Base-by-base conservation (phyloP, 768 basidiomycete species). In the Punctularia strigosozonata region DNA sequence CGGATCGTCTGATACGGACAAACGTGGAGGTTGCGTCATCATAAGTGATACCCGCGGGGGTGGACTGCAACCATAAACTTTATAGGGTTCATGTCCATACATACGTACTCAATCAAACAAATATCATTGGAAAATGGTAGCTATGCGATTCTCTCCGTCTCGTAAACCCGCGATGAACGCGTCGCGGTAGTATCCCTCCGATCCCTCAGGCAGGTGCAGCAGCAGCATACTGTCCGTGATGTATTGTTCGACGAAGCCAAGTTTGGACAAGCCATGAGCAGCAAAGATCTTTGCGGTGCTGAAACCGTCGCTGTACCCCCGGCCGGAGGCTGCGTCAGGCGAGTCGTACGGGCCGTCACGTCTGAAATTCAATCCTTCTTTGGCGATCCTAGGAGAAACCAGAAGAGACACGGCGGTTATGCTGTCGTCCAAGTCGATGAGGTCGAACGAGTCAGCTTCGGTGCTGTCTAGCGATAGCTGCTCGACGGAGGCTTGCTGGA, bases 191-290 rank as follows among this genome's bases (percentile, higher is more conserved):
- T 52, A 50, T 22, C 58, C 55, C 41, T 71, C 62, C n/a, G 59
- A 62, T 17, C 61, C 66, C 19, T 50, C 50, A 7, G 47, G 49
- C 15, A 70, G 51, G 14, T 60, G 55, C 25, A 59, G 57, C n/a
- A 49, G 55, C 4, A 48, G 48, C 31, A 60, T 40, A 25, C 61
- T 65, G 43, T 80, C 77, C 14, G 23, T 42, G n/a, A 80, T 64
- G 48, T 69, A 79, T 46, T 83, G 80, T 5, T 65, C 71, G 14
- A 56, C 54, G 50, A 81, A 83, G 0, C 80, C 80, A 1, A 80
- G 60, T 43, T 60, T 69, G 21, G 69, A 71, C 51, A 60, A 58
- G 17, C 62, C 61, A 32, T 64, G 54, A 6, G 55, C 48, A 2
- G 72, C 73, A 52, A 83, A 82, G 7, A 65, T 56, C 47, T 64